Base-by-base conservation (phyloP, 169 alveolate genomes). In the Cytauxzoon felis region DNA sequence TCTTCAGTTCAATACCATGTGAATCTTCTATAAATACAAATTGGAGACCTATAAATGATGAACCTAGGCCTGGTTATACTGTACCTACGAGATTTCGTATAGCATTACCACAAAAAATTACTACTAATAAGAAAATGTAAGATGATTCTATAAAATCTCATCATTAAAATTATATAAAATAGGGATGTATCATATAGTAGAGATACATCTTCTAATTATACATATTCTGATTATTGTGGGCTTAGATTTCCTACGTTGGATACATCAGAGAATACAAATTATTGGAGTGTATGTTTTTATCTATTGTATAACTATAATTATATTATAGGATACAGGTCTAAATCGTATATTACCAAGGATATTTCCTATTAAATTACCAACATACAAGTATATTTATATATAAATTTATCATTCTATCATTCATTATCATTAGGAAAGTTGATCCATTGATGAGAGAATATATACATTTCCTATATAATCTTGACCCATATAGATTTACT, bases 401-500 rank as follows among this genome's bases (percentile, higher is more conserved):
- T 19, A 8, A 27, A 34, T 16, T 16, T 30, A 54, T 26, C 18
- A 24, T n/a, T 1, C 8, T 21, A n/a, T n/a, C n/a, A n/a, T n/a
- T n/a, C n/a, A n/a, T n/a, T n/a, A n/a, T n/a, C n/a, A n/a, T 8
- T 13, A 49, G 65, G 62, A 87, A 63, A 26, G 33, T 90, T 21
- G 91, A 90, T 51, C 95, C 94, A 0, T 76, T 87, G 5, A 67
- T 91, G 52, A 66, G 94, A 30, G 94, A 89, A 34, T 88, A 86
- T 38, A 81, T 91, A 18, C 88, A 60, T 66, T 88, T 88, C 34
- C 75, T 91, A 36, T 90, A 88, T 47, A 69, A 89, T 1, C 64
- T 90, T 49, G 95, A 91, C 45, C 94, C 95, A 0, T 70, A 63
- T 49, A 40, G 95, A 58, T 91, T 91, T 80, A 78, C 91, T 3